A percentile compares a stretch with the other conserved stretches of the same genome.
Conservation (phyloP, 495 filamentous ascomycete genomes). For the Penicillium malachiteum region DNA sequence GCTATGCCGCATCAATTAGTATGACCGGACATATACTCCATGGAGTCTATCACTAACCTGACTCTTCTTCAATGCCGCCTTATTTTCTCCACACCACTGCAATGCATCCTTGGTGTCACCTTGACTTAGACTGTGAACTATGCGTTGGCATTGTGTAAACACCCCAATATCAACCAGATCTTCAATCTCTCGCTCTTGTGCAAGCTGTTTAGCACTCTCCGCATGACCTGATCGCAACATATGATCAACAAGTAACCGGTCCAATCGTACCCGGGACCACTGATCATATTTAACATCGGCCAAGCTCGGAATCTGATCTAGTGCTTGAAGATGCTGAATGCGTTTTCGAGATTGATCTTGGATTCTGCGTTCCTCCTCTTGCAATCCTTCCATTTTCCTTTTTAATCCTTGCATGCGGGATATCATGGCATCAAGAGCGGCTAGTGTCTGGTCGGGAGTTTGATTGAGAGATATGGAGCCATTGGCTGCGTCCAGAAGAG, state of each 20-base stretch:
- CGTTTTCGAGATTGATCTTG: conserved; percentile 73
- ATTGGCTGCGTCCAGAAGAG: conserved; percentile 68
- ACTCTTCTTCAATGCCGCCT: conserved; percentile 79
- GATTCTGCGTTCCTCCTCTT: conserved; percentile 73
- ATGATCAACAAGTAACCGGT: conserved; percentile 87
- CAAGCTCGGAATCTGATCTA: conserved; percentile 76
- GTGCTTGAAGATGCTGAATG: conserved; percentile 72
- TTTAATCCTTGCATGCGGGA: conserved; percentile 79
- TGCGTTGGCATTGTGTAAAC: conserved; percentile 77
- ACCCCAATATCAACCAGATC: conserved; percentile 86
- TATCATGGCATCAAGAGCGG: conserved; percentile 80
- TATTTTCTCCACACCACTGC: conserved; percentile 90
- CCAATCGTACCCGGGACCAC: conserved; percentile 79
- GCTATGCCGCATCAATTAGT: conserved; percentile 48
- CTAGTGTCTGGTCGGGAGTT: conserved; percentile 66
- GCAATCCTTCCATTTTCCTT: conserved; percentile 73
- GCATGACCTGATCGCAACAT: conserved; percentile 79
- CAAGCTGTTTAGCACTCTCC: conserved; percentile 72
- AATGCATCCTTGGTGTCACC: conserved; percentile 77
- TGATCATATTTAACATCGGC: conserved; percentile 91
- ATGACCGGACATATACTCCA: neutral
- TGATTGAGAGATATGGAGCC: conserved; percentile 60
- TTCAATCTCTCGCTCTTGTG: conserved; percentile 66
- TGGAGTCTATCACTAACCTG: conserved; percentile 52
- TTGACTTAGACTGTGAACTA: conserved; percentile 66